Base-by-base conservation (phyloP, 2,329 filamentous ascomycete species). In the Fusarium hostae region DNA sequence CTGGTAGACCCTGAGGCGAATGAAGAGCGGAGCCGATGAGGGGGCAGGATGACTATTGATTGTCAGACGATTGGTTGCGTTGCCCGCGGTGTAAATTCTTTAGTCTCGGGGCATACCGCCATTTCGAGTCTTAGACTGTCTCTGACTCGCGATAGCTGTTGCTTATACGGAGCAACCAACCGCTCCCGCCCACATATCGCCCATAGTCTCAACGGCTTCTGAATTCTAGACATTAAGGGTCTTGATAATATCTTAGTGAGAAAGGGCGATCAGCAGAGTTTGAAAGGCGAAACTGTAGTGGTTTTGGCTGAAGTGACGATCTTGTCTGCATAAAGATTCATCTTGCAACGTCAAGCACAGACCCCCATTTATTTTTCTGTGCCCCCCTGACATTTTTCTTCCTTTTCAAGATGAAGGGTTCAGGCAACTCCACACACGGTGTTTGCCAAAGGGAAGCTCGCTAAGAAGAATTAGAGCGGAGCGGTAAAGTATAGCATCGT, bases 61-160 rank as follows among this genome's bases (percentile, higher is more conserved):
- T 5, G 18, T 20, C 9, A 34, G 26, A 12, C 59, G 55, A 71
- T 71, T 71, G 68, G 68, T 35, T 50, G 30, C 28, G 63, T 58
- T 65, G 41, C 1, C 30, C 50, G 63, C 60, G 26, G 39, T 43
- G 35, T 39, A 50, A 65, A 65, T 32, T 20, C 20, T 35, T 20
- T 66, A 66, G 62, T 32, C 28, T 71, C 68, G 62, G 68, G 18
- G 13, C 54, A 52, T 56, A 64, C 58, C 56, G 58, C 68, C 68
- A 41, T 57, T 71, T 71, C 44, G 35, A 59, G 68, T 16, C 12
- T 44, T 66, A 56, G 44, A 32, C 26, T 35, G 54, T 24, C 47
- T 37, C 20, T 24, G 61, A 26, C 41, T 63, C 15, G 26, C 28
- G n/a, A 45, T 26, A 22, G 39, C 26, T 47, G 4, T 6, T 15